These are phyloP conservation scores for Tremellales sp. DNA, from an alignment of 1,284 basidiomycete species.

Conservation along the genomic window DNA sequence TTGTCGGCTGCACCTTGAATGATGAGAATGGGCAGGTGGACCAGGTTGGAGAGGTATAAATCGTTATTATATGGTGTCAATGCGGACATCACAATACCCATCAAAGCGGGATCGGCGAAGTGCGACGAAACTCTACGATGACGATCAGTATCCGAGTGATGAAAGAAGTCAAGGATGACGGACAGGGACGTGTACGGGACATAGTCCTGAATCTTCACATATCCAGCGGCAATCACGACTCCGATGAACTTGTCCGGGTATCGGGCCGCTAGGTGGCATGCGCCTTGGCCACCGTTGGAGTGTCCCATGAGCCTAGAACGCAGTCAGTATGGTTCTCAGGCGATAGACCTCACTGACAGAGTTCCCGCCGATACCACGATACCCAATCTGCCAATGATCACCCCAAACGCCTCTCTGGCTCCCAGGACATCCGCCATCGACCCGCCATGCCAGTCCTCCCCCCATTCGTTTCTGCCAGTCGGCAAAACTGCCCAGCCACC, in stretches of 20 bases:
- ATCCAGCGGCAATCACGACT: constrained; percentile 68
- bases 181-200: constrained; percentile 64
- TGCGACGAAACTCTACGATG: constrained; percentile 51
- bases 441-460: constrained; percentile 48
- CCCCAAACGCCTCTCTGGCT: constrained; percentile 28
- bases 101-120: constrained; percentile 68
- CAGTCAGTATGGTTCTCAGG: neutral
- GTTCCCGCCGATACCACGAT: constrained; percentile 20
- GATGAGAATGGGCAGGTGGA: constrained; percentile 62
- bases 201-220: constrained; percentile 80
- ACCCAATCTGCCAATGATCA: constrained; percentile 9
- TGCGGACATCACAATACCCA: constrained; percentile 65
- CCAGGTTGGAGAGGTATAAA: constrained; percentile 70
- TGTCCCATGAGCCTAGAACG: constrained; percentile 63
- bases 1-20: constrained; percentile 64
- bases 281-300: constrained; percentile 88
- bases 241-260: constrained; percentile 72
- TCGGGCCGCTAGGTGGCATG: constrained; percentile 70
- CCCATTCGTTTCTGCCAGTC: constrained; percentile 46
- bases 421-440: constrained; percentile 40
- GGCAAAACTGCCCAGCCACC: constrained; percentile 40
- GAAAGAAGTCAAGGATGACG: constrained; percentile 1
- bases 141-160: too few species aligned
- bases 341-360: constrained; percentile 11
- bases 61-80: constrained; percentile 82